Evolutionary conservation across 345 rosid species (phyloP), one percentile per base, ranked within the genome.

Genomic region (Hibiscus trionum): DNA sequence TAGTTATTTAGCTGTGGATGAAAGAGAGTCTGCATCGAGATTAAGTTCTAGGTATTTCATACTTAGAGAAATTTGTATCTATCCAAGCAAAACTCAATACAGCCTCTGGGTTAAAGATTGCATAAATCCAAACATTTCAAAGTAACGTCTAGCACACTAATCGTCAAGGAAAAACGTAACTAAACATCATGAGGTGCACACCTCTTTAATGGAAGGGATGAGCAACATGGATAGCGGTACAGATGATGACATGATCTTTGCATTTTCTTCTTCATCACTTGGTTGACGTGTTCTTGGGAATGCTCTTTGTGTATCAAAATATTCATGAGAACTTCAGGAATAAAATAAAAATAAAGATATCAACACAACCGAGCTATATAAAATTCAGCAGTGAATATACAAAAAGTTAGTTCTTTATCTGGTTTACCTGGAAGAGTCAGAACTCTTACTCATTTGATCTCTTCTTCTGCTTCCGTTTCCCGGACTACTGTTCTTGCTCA

Each of bases 181-280:
- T 66, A 73, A 17, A 59, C 7, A 66, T 58, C 21, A 74, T n/a
- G 57, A 49, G 68, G 50, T 73, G 66, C 84, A 71, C 71, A 94
- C 99, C 97, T 95, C 97, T 84, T 92, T 92, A 61, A 90, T 66
- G 52, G 97, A 88, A 75, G 98, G 99, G 52, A 95, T 81, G 55
- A 95, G 84, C 82, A 95, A 84, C 69, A 84, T 72, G 63, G 97
- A 90, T 75, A 95, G 75, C n/a, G 97, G 82, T 11, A 80, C 84
- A 70, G 93, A 87, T 59, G 86, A 81, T 26, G 86, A 85, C 72
- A 79, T 81, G 73, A 84, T 76, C 78, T 83, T 85, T 68, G 90
- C 84, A 79, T 70, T 87, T 77, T 88, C 99, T 80, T 88, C 97
- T 69, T 88, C 91, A 65, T 84, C 84, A 67, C 86, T 89, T 80